Evolutionary conservation across 2,329 filamentous ascomycete genomes (phyloP).

Genomic region (Fonsecaea multimorphosa): DNA sequence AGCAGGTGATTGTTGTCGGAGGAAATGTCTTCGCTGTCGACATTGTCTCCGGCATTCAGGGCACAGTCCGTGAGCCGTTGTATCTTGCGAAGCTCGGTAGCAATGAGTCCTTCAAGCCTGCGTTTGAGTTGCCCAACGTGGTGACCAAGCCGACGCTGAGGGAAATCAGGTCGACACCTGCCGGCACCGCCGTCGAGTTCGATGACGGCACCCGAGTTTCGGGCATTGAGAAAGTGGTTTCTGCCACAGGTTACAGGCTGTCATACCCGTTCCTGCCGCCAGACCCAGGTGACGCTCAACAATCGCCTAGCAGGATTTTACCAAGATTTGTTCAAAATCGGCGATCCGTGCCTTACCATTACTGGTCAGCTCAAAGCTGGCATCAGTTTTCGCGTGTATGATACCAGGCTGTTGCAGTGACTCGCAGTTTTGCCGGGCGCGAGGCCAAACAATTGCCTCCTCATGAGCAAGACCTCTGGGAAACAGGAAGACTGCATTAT

Average conservation of each 20-base stretch:
- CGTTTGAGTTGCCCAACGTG: conserved; percentile 58
- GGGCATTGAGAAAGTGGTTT: conserved; percentile 66
- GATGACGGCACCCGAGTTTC: conserved; percentile 59
- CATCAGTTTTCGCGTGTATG: conserved; percentile 68
- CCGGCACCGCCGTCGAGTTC: conserved; percentile 56
- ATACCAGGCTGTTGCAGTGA: conserved; percentile 70
- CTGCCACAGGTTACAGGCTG: conserved; percentile 72
- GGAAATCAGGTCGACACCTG: conserved; percentile 47
- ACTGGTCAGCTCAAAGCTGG: conserved; percentile 52
- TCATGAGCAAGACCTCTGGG: conserved; percentile 43
- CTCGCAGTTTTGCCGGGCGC: conserved; percentile 46
- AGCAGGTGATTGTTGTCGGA: conserved; percentile 61
- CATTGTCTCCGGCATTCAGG: conserved; percentile 59
- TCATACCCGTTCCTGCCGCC: conserved; percentile 71
- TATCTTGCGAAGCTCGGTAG: conserved; percentile 65
- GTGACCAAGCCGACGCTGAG: conserved; percentile 19
- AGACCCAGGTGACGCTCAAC: conserved; percentile 51
- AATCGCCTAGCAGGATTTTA: conserved; percentile 54
- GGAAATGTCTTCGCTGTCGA: conserved; percentile 62
- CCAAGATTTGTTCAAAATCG: conserved; percentile 73
- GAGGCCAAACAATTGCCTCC: conserved; percentile 36
- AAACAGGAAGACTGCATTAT: conserved; percentile 33
- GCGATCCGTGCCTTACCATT: conserved; percentile 67
- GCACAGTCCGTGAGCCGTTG: conserved; percentile 52
- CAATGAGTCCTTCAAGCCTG: conserved; percentile 60